These are phyloP conservation scores for Coccomyxa sp. DNA, from an alignment of 139 green algal species.

Conservation along the genomic window DNA sequence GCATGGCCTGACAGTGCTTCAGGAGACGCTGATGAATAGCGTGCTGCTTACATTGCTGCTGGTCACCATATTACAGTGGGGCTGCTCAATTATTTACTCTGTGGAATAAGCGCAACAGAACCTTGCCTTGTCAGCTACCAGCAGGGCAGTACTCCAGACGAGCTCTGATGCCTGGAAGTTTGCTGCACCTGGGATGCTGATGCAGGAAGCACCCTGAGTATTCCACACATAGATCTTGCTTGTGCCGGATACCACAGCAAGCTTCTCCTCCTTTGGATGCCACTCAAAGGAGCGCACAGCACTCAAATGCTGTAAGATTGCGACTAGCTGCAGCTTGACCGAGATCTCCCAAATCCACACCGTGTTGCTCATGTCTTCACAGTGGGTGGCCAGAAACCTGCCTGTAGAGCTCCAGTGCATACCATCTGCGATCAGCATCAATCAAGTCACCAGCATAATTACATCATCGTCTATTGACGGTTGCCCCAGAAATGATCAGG, in stretches of 20 bases:
- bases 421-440: conserved; percentile 23
- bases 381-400: conserved; percentile 62
- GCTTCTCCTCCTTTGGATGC: conserved; percentile 29
- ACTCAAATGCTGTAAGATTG: conserved; percentile 61
- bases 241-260: conserved; percentile 51
- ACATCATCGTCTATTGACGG: too few relatives aligned
- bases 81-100: too few relatives aligned
- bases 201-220: conserved; percentile 68
- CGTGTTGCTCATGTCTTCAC: conserved; percentile 61
- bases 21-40: too few relatives aligned
- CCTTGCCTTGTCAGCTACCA: conserved; percentile 47
- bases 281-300: conserved; percentile 49
- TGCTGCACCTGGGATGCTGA: conserved; percentile 78
- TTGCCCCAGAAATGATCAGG: too few relatives aligned
- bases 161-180: too few relatives aligned
- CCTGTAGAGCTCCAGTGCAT: conserved; percentile 63
- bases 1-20: background rate
- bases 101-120: conserved; percentile 67
- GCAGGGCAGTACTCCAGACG: conserved; percentile 29
- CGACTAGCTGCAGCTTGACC: conserved; percentile 48
- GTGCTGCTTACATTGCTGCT: too few relatives aligned
- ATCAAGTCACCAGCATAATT: background rate
- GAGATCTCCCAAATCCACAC: conserved; percentile 81
- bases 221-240: conserved; percentile 79
- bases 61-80: too few relatives aligned